These are phyloP conservation scores for Fusarium dlaminii DNA, from an alignment of 2,329 filamentous ascomycete species.

Conservation along the genomic window DNA sequence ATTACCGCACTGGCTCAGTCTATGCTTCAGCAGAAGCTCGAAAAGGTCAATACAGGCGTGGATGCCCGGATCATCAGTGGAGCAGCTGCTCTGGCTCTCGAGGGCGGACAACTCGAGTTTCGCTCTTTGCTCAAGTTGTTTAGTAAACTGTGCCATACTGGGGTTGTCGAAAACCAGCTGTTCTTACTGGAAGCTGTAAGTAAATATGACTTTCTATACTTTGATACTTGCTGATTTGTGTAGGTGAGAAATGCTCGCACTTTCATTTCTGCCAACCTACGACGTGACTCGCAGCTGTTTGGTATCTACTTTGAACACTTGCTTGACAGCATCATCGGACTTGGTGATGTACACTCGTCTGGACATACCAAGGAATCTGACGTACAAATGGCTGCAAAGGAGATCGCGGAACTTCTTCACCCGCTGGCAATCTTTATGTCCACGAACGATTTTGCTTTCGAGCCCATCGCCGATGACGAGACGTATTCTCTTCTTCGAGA, in stretches of 20 bases:
- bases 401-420: conserved; percentile 87
- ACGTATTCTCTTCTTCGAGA: conserved; percentile 81
- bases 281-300: conserved; percentile 77
- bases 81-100: conserved; percentile 79
- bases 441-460: conserved; percentile 64
- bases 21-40: conserved; percentile 95
- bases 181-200: conserved; percentile 77
- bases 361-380: conserved; percentile 80
- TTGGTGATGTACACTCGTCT: conserved; percentile 83
- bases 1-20: conserved; percentile 93
- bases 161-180: conserved; percentile 73
- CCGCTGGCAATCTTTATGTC: conserved; percentile 89
- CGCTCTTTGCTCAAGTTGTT: conserved; percentile 87
- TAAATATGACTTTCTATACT: conserved; percentile 20
- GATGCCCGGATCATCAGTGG: conserved; percentile 89
- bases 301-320: conserved; percentile 85
- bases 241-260: conserved; percentile 81
- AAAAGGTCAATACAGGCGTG: conserved; percentile 80
- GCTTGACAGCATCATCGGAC: conserved; percentile 86
- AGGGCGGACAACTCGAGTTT: conserved; percentile 83
- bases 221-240: conserved; percentile 18
- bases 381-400: conserved; percentile 81
- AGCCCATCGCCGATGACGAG: conserved; percentile 69
- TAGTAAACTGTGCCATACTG: conserved; percentile 76
- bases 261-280: conserved; percentile 77